Conservation (phyloP, 1,284 basidiomycete species). For the Chondrostereum purpureum region DNA sequence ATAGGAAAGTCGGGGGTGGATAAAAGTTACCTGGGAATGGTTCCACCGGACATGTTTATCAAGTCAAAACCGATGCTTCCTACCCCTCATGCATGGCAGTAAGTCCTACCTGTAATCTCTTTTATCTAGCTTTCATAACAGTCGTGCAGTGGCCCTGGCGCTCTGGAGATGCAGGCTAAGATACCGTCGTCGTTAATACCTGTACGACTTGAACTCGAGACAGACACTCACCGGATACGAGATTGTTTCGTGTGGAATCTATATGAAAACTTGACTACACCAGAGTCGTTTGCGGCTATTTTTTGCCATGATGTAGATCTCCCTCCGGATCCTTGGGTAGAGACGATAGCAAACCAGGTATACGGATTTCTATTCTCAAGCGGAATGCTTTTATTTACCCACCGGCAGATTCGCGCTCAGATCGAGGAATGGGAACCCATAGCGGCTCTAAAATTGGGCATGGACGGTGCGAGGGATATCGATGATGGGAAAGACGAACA, state of each 20-base stretch:
- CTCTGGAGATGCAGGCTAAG: slow-evolving; percentile 59
- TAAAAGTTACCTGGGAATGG: slow-evolving; percentile 83
- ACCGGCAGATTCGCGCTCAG: slow-evolving; percentile 75
- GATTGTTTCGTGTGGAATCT: slow-evolving; percentile 98
- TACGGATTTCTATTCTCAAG: neutral
- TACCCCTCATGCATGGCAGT: slow-evolving; percentile 67
- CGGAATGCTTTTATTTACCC: neutral
- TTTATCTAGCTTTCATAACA: neutral
- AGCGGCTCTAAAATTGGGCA: slow-evolving; percentile 68
- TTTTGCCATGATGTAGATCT: slow-evolving; percentile 89
- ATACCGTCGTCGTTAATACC: slow-evolving; percentile 75
- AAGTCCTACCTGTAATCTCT: slow-evolving; percentile 19
- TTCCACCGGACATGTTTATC: slow-evolving; percentile 80
- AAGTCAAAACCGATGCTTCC: slow-evolving; percentile 48
- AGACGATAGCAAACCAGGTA: slow-evolving; percentile 61
- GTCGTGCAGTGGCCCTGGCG: slow-evolving; percentile 50
- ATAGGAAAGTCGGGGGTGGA: slow-evolving; percentile 59
- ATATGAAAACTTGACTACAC: slow-evolving; percentile 74
- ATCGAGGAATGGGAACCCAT: slow-evolving; percentile 83
- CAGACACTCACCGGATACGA: slow-evolving; percentile 84
- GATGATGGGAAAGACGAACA: slow-evolving; percentile 47
- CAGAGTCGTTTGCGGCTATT: slow-evolving; percentile 76
- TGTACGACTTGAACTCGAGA: slow-evolving; percentile 92
- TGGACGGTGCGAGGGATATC: slow-evolving; percentile 53
- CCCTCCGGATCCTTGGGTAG: slow-evolving; percentile 57